Base-by-base conservation (phyloP, 306 rosid species). In the Cucumis hystrix region DNA sequence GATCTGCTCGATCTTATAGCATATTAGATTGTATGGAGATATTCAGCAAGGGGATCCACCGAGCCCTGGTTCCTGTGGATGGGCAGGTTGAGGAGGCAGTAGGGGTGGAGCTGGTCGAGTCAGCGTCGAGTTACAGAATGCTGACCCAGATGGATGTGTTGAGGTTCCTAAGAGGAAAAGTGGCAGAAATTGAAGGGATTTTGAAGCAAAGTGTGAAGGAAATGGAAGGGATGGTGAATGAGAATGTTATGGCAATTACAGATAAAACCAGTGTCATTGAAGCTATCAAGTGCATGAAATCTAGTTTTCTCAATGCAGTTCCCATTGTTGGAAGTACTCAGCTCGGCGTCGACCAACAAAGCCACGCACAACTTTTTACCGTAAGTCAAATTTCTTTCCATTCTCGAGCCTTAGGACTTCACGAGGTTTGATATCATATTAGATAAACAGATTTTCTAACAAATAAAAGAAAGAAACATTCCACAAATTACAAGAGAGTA, bases 31-130 rank as follows among this genome's bases (percentile, higher is more conserved):
- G 97, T n/a, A 88, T 92, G 98, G 93, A 95, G 83, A 91, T 95
- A 82, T 89, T 95, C 7, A 89, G 98, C 90, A 95, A 88, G 84
- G 97, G 98, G 23, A 90, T 92, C 67, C 98, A 95, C 80, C 88
- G 97, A 0, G 96, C 90, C 0, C 49, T 95, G 85, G 90, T 92
- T 3, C 98, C 97, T 0, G 11, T 82, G 1, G 98, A 95, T 68
- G 76, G 97, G 21, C 86, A 85, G 4, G 70, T 75, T 68, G 85
- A 82, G 62, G 87, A 82, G 68, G 52, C 68, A 0, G 39, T 87
- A 4, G 97, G 97, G 20, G 97, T 85, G 13, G 93, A 92, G 77
- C 92, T 95, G 7, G 82, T 80, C 1, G 97, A 92, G 77, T 83
- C 97, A 7, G 93, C 97, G 20, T 84, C 92, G 0, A 62, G 90